Evolutionary conservation across 2,329 filamentous ascomycete genomes (phyloP).

Genomic region (Cordyceps fumosorosea): DNA sequence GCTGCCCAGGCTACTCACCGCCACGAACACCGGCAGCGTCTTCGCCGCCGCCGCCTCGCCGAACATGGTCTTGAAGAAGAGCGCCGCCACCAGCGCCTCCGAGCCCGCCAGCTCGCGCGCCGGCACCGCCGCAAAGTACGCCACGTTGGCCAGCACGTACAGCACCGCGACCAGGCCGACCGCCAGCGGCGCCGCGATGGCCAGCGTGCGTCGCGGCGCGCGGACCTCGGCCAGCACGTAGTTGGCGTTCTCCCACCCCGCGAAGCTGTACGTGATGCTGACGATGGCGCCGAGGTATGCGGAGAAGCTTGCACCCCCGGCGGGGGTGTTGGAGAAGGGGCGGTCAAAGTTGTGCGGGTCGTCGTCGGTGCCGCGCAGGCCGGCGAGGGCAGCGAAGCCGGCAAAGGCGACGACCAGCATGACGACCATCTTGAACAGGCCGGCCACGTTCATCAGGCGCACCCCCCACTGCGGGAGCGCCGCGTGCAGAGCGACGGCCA

Average conservation of each 20-base stretch:
- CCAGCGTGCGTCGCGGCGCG: constrained; percentile 46
- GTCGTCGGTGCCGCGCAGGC: constrained; percentile 38
- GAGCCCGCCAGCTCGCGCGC: constrained; percentile 51
- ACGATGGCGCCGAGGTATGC: constrained; percentile 52
- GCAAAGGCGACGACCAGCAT: constrained; percentile 56
- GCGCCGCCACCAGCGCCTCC: constrained; percentile 52
- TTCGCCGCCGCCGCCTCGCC: constrained; percentile 45
- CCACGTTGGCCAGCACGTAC: constrained; percentile 58
- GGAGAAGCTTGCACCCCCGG: constrained; percentile 42
- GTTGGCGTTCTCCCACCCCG: constrained; percentile 59
- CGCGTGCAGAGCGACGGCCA: constrained; percentile 46
- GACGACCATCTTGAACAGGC: constrained; percentile 54
- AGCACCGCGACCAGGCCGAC: constrained; percentile 52
- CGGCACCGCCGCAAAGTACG: constrained; percentile 58
- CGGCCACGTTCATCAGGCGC: constrained; percentile 51
- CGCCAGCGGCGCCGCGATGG: constrained; percentile 50
- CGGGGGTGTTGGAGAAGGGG: constrained; percentile 41
- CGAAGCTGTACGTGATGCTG: constrained; percentile 55
- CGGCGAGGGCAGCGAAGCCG: constrained; percentile 50
- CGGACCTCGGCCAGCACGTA: constrained; percentile 54
- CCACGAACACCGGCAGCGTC: constrained; percentile 49
- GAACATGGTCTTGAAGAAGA: constrained; percentile 58
- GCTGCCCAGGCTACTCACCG: constrained; percentile 55
- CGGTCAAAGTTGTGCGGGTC: constrained; percentile 52
- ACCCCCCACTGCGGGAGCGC: constrained; percentile 51